Conservation (phyloP, 345 rosid genomes). For the Salix caprea region DNA sequence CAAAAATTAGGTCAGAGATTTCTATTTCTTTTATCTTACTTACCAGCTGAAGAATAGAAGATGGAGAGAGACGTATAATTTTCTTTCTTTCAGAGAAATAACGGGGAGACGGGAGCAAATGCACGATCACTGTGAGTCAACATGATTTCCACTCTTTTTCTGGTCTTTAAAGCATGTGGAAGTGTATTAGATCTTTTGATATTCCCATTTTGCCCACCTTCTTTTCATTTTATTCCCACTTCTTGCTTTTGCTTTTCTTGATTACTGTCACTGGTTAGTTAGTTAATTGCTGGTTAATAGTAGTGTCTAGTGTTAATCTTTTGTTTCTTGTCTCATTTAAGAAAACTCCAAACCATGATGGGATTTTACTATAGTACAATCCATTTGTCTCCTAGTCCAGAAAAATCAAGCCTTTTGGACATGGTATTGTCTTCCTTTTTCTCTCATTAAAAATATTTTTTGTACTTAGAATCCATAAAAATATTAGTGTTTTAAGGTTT, state of each 20-base stretch:
- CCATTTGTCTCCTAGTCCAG: no score
- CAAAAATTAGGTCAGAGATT: neutral
- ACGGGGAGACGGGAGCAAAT: constrained; percentile 31
- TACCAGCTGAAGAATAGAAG: constrained; percentile 12
- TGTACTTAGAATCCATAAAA: no score
- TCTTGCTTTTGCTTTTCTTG: neutral
- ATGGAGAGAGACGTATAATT: neutral
- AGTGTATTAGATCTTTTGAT: constrained; percentile 28
- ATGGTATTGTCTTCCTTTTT: no score
- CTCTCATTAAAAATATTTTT: no score
- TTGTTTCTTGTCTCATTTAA: neutral
- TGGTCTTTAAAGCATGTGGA: constrained; percentile 27
- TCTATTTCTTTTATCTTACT: neutral
- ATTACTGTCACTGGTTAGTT: neutral
- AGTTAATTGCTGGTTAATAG: neutral
- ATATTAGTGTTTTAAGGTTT: no score
- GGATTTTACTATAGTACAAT: no score
- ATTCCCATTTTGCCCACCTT: constrained; percentile 18
- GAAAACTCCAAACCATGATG: no score
- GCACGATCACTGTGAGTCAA: constrained; percentile 44
- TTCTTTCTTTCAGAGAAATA: constrained; percentile 1
- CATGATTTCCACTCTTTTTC: constrained; percentile 32
- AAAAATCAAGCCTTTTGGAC: no score
- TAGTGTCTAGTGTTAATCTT: neutral
- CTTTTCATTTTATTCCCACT: constrained; percentile 4